Conservation (phyloP, 2,329 filamentous ascomycete species). For the Corinectria fuckeliana region DNA sequence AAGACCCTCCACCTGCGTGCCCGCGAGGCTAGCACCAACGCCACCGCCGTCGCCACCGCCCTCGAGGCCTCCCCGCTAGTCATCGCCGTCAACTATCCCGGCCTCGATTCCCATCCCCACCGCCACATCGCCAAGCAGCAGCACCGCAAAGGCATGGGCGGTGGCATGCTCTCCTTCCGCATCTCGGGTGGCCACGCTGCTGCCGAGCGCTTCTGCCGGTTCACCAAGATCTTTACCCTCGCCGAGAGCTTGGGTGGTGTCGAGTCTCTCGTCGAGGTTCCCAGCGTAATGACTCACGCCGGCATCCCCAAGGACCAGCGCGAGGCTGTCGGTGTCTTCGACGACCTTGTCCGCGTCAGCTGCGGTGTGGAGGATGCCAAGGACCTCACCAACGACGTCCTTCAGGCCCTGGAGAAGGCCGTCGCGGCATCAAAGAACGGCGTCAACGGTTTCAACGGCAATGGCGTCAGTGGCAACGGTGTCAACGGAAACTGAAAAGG, state of each 20-base stretch:
- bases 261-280: slow-evolving; percentile 90
- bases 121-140: slow-evolving; percentile 85
- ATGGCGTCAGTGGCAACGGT: slow-evolving; percentile 21
- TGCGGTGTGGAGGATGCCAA: slow-evolving; percentile 92
- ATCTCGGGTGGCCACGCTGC: slow-evolving; percentile 85
- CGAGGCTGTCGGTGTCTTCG: slow-evolving; percentile 91
- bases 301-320: slow-evolving; percentile 91
- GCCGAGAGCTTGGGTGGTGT: slow-evolving; percentile 93
- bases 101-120: slow-evolving; percentile 85
- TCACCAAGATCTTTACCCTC: slow-evolving; percentile 87
- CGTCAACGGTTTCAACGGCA: slow-evolving; percentile 38
- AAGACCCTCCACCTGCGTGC: slow-evolving; percentile 96
- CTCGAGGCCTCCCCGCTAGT: slow-evolving; percentile 84
- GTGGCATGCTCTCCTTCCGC: slow-evolving; percentile 97
- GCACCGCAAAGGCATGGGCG: slow-evolving; percentile 92
- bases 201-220: slow-evolving; percentile 90
- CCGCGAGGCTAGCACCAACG: slow-evolving; percentile 83
- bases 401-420: slow-evolving; percentile 82
- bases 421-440: slow-evolving; percentile 49
- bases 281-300: slow-evolving; percentile 95
- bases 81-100: slow-evolving; percentile 93
- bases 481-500: slow-evolving; percentile 27
- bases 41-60: slow-evolving; percentile 74
- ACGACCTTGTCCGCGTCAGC: slow-evolving; percentile 91
- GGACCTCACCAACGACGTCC: slow-evolving; percentile 82